These are phyloP conservation scores for Solioccasus polychromus DNA, from an alignment of 768 basidiomycete species.

Conservation along the genomic window DNA sequence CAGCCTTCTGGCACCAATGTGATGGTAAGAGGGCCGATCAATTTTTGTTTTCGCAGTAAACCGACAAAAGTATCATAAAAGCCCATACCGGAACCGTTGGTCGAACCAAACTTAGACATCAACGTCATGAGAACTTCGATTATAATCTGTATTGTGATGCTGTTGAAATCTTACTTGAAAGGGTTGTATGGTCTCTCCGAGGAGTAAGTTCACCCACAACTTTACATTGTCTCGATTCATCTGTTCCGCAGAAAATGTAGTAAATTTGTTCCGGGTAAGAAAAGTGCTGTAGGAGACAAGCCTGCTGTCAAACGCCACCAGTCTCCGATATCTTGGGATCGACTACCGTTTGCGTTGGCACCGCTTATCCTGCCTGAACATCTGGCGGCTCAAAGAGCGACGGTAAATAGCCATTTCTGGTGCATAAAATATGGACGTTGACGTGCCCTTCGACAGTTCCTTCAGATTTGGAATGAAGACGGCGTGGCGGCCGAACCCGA, in stretches of 20 bases:
- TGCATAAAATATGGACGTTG: neutral
- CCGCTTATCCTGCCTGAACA: constrained; percentile 65
- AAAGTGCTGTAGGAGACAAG: constrained; percentile 85
- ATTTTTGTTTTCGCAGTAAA: neutral
- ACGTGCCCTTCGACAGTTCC: constrained; percentile 44
- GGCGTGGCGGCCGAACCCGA: constrained; percentile 65
- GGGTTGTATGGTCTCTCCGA: constrained; percentile 80
- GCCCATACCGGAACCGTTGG: neutral
- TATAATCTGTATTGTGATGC: constrained; percentile 78
- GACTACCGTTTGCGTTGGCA: constrained; percentile 62
- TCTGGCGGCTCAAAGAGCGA: constrained; percentile 54
- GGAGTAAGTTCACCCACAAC: constrained; percentile 57
- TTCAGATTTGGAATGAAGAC: constrained; percentile 81
- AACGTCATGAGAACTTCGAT: constrained; percentile 64
- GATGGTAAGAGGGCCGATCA: constrained; percentile 3
- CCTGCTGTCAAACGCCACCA: constrained; percentile 64
- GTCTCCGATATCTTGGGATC: constrained; percentile 65
- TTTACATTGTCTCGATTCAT: neutral
- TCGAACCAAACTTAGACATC: constrained; percentile 12
- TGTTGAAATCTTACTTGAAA: constrained; percentile 86
- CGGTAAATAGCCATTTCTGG: constrained; percentile 45
- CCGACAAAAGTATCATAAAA: constrained; percentile 4
- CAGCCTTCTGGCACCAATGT: neutral
- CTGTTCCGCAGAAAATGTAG: constrained; percentile 72
- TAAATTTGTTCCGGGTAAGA: constrained; percentile 87